phyloP scores from a whole-genome alignment of 805 yeast genomes.

The Ogataea glucozyma region DNA sequence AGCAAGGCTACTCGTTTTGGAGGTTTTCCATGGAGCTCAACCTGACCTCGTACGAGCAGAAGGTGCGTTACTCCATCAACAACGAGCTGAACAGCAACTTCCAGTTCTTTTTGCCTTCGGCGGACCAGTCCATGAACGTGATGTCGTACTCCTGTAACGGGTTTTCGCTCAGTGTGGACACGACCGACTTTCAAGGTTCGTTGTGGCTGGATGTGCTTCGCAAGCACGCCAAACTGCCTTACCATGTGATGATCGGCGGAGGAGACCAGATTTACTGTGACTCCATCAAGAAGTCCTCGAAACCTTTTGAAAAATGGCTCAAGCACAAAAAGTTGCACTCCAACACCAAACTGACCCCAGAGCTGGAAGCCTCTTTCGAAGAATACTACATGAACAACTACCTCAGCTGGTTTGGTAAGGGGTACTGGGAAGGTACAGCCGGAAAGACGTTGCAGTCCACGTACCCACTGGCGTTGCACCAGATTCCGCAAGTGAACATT shows the following conservation, averaged over 20 bases:
- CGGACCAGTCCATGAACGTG: slow-evolving; percentile 69
- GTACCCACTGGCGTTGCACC: slow-evolving; percentile 74
- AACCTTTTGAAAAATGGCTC: slow-evolving; percentile 63
- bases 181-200: slow-evolving; percentile 66
- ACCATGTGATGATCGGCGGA: slow-evolving; percentile 96
- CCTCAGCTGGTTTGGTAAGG: slow-evolving; percentile 86
- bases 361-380: slow-evolving; percentile 55
- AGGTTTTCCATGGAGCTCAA: slow-evolving; percentile 59
- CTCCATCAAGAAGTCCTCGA: slow-evolving; percentile 61
- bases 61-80: slow-evolving; percentile 63
- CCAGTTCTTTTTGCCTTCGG: slow-evolving; percentile 70
- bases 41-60: slow-evolving; percentile 54
- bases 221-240: slow-evolving; percentile 58
- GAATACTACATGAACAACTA: slow-evolving; percentile 73
- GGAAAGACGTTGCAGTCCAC: slow-evolving; percentile 68
- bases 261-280: slow-evolving; percentile 96
- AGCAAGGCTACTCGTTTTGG: slow-evolving; percentile 57
- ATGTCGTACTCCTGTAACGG: slow-evolving; percentile 91
- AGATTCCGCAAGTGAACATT: slow-evolving; percentile 82
- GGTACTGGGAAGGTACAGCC: slow-evolving; percentile 72
- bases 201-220: slow-evolving; percentile 84
- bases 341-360: slow-evolving; percentile 42
- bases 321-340: slow-evolving; percentile 50
- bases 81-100: slow-evolving; percentile 41
- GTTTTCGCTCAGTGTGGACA: slow-evolving; percentile 72